Evolutionary conservation across 768 basidiomycete genomes (phyloP).

Genomic region (Clavulina sp.): DNA sequence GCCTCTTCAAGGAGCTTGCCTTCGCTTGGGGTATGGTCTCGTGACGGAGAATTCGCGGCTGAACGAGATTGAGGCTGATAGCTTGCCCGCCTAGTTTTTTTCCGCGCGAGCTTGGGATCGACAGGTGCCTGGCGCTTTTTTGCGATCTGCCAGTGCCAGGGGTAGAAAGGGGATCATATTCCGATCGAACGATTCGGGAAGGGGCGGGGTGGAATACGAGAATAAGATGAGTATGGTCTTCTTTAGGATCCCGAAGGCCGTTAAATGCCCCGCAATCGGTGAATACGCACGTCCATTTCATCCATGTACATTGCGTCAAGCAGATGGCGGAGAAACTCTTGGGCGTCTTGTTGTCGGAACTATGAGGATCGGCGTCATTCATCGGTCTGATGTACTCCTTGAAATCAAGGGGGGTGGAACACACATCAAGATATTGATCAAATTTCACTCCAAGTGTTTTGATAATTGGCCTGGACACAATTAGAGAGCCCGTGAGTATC

Average conservation of each 20-base stretch:
- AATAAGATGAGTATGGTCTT: too few species aligned
- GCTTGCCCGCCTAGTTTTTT: too few species aligned
- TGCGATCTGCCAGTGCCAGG: conserved; percentile 68
- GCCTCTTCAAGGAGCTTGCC: too few species aligned
- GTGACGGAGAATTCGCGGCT: too few species aligned
- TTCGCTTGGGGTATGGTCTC: too few species aligned
- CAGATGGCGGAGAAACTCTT: conserved; percentile 79
- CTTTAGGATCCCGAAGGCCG: too few species aligned
- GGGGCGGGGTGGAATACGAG: neutral
- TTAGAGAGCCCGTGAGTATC: conserved; percentile 5
- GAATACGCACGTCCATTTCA: conserved; percentile 56
- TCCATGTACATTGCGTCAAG: conserved; percentile 91
- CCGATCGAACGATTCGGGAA: neutral
- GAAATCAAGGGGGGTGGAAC: conserved; percentile 1
- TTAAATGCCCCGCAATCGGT: too few species aligned
- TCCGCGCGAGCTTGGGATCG: neutral
- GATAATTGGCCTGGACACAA: conserved; percentile 36
- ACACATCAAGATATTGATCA: conserved; percentile 72
- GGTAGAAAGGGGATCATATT: too few species aligned
- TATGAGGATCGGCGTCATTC: conserved; percentile 5
- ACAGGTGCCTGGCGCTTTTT: conserved; percentile 44
- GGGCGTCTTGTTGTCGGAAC: conserved; percentile 90
- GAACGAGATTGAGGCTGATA: too few species aligned
- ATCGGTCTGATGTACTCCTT: neutral
- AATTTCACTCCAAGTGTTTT: conserved; percentile 62